phyloP scores from a whole-genome alignment of 2,329 filamentous ascomycete species.

The Basipetospora chlamydospora region DNA sequence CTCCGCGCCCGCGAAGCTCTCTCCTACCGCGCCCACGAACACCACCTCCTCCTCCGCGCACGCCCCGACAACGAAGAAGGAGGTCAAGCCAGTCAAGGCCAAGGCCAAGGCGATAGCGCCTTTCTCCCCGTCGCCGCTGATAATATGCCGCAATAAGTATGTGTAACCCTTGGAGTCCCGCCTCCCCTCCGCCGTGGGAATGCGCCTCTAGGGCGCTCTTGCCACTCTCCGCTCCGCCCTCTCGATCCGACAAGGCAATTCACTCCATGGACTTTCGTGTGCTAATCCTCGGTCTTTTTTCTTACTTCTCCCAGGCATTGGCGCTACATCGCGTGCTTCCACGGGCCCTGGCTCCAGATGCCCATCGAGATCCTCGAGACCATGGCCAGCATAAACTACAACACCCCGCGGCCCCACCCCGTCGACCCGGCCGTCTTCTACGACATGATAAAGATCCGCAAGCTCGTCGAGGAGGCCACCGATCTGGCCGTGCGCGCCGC shows the following conservation, averaged over 20 bases:
- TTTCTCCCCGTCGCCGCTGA: background rate
- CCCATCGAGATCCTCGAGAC: constrained; percentile 66
- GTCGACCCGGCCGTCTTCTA: constrained; percentile 72
- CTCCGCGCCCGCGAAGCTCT: background rate
- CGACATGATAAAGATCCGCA: constrained; percentile 70
- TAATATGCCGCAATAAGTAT: constrained; percentile 6
- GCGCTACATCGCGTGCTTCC: constrained; percentile 72
- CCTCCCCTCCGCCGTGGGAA: too few relatives aligned
- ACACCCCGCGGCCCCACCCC: constrained; percentile 58
- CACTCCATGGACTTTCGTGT: constrained; percentile 2
- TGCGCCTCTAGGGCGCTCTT: too few relatives aligned
- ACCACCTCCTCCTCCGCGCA: background rate
- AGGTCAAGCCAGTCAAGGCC: background rate
- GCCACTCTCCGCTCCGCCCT: too few relatives aligned
- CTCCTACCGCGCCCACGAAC: background rate
- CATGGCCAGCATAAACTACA: constrained; percentile 67
- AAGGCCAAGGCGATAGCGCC: background rate
- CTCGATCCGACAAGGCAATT: background rate
- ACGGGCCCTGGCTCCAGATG: constrained; percentile 71
- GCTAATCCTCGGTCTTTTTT: constrained; percentile 7
- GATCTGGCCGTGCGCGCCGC: constrained; percentile 64
- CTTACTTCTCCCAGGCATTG: constrained; percentile 59
- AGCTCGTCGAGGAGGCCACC: constrained; percentile 66
- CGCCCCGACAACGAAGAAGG: background rate
- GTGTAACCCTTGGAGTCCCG: too few relatives aligned